Conservation (phyloP, 2,329 filamentous ascomycete species). For the Calonectria leucothoes region DNA sequence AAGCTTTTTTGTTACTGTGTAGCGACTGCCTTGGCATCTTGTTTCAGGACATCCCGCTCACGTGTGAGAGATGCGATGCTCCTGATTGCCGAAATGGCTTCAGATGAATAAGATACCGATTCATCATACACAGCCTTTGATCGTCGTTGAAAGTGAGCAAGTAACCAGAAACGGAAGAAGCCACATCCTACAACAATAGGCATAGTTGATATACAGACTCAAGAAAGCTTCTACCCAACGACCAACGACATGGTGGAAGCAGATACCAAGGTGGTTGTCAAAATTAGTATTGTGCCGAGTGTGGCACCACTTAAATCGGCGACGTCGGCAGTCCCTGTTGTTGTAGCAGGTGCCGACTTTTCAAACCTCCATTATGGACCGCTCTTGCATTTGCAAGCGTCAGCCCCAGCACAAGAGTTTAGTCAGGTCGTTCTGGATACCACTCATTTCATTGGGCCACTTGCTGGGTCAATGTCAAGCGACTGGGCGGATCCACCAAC, state of each 20-base stretch:
- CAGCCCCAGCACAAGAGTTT: too few relatives aligned
- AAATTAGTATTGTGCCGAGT: constrained; percentile 86
- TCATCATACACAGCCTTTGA: constrained; percentile 83
- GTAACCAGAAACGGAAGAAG: constrained; percentile 89
- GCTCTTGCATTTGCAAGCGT: too few relatives aligned
- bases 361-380: too few relatives aligned
- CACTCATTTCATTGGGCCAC: too few relatives aligned
- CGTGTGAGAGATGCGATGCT: constrained; percentile 92
- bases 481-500: too few relatives aligned
- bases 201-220: constrained; percentile 84
- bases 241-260: constrained; percentile 77
- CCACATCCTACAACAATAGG: constrained; percentile 83
- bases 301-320: constrained; percentile 89
- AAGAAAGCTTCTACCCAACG: constrained; percentile 88
- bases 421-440: too few relatives aligned
- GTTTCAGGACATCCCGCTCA: constrained; percentile 80
- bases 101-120: constrained; percentile 89
- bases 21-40: constrained; percentile 76
- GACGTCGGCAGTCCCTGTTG: constrained; percentile 89
- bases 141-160: constrained; percentile 81
- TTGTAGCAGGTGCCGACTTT: too few relatives aligned
- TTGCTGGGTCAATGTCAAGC: too few relatives aligned
- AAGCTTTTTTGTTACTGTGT: constrained; percentile 76
- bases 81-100: constrained; percentile 92
- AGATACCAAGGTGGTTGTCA: constrained; percentile 81